Evolutionary conservation across 306 rosid genomes (phyloP), one percentile per base, ranked within the genome.

Genomic region (Prunus padus): DNA sequence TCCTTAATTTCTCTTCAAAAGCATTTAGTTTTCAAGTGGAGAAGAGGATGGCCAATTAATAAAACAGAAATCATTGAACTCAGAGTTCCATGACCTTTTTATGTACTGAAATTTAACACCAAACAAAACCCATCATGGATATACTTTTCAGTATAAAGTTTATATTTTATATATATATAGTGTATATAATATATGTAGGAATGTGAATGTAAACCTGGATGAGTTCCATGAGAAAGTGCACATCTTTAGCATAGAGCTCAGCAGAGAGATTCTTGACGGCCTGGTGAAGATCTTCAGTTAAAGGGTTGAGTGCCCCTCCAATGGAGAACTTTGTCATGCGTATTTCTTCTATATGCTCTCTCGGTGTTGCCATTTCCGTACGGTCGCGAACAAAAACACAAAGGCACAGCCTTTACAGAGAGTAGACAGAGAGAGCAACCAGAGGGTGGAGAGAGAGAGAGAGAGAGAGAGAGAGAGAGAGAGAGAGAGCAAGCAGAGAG

Each of bases 211-310:
- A 19, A 69, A 84, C 97, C 91, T 91, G 97, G 14, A 92, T 87
- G 55, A 92, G 91, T 13, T 92, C 97, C 97, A 92, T 88, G 20
- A 89, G 88, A 46, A 92, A 92, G 76, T 92, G 96, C 44, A 89
- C 91, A 54, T 86, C 91, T 61, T 84, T 89, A 42, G 93, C 83
- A 69, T 92, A 92, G 22, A 92, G 92, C 26, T 92, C 90, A 0
- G 88, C 90, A 0, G 90, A 88, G 52, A 89, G 89, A 67, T 84
- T 79, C 76, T 73, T 85, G 1, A 87, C 86, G 0, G 93, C 89
- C 57, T 87, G 90, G 55, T 89, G 96, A 33, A 88, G 83, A 42
- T 88, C 92, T 61, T 75, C 84, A 9, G 80, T 62, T 16, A 88
- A 65, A 1, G 90, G 89, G 57, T 85, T 87, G 2, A 33, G 60